A percentile compares a stretch with the other conserved stretches of the same genome.
These are phyloP conservation scores for Rhododendron kiyosumense DNA, from an alignment of 148 eudicot species.

Conservation along the genomic window DNA sequence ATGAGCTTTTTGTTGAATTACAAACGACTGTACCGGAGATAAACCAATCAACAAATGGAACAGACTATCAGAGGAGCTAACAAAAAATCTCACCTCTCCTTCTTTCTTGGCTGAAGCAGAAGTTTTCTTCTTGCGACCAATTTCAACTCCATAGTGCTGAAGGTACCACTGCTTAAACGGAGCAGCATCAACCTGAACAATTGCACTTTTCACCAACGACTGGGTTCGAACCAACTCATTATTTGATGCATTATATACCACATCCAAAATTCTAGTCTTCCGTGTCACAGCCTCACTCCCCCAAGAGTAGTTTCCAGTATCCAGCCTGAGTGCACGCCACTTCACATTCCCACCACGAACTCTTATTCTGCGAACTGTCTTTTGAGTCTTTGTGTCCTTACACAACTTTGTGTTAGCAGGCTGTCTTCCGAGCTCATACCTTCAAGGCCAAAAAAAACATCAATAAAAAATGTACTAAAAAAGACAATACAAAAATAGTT, in stretches of 20 bases:
- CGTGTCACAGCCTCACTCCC: slow-evolving; percentile 49
- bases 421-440: slow-evolving; percentile 95
- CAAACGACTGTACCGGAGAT: not conserved
- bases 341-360: slow-evolving; percentile 56
- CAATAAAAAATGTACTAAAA: not conserved
- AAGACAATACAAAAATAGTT: not conserved
- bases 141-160: slow-evolving; percentile 58
- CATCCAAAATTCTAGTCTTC: slow-evolving; percentile 46
- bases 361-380: slow-evolving; percentile 48
- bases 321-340: slow-evolving; percentile 59
- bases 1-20: not conserved
- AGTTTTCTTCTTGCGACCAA: slow-evolving; percentile 58
- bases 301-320: slow-evolving; percentile 59
- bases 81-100: slow-evolving; percentile 33
- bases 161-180: slow-evolving; percentile 63
- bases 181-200: slow-evolving; percentile 60
- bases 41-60: not conserved
- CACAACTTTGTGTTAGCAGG: slow-evolving; percentile 78
- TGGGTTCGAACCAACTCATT: slow-evolving; percentile 61
- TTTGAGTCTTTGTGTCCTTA: slow-evolving; percentile 13
- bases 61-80: not conserved
- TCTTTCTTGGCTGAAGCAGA: slow-evolving; percentile 40
- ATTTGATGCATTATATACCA: slow-evolving; percentile 50
- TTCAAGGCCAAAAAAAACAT: slow-evolving; percentile 6
- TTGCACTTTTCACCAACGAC: slow-evolving; percentile 58